Evolutionary conservation across 2,329 filamentous ascomycete species (phyloP).

Genomic region (Venturia oleaginea): DNA sequence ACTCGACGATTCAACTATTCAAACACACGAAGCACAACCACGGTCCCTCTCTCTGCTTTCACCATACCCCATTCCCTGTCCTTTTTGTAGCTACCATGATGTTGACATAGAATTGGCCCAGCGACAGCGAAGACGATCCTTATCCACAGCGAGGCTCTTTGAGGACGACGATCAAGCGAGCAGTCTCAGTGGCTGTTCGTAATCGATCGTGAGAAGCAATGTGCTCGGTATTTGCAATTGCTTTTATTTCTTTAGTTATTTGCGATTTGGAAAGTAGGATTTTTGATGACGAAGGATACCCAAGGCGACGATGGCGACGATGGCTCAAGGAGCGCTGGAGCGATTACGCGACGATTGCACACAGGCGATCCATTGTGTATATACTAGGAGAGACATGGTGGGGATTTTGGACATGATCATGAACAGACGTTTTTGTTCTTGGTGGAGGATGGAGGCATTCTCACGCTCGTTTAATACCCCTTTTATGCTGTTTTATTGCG

Average conservation of each 20-base stretch:
- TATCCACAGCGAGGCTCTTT: conserved; percentile 1
- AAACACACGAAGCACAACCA: background rate
- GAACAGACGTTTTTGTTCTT: background rate
- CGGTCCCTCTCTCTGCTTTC: background rate
- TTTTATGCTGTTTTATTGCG: background rate
- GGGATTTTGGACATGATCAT: background rate
- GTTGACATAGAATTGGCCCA: conserved; percentile 4
- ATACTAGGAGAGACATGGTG: background rate
- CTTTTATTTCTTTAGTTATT: background rate
- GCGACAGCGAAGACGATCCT: conserved; percentile 1
- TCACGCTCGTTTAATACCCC: conserved; percentile 6
- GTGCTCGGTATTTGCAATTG: background rate
- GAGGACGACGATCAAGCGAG: conserved; percentile 3
- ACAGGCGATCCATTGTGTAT: background rate
- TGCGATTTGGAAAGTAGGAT: background rate
- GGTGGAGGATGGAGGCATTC: conserved; percentile 1
- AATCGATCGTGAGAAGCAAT: background rate
- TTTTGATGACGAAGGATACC: conserved; percentile 3
- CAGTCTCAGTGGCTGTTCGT: conserved; percentile 1
- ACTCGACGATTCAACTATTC: background rate
- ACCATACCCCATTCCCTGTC: background rate
- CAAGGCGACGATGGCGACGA: background rate
- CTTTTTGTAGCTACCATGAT: background rate
- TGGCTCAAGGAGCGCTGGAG: background rate
- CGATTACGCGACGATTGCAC: background rate